These are phyloP conservation scores for Clavaria fumosa DNA, from an alignment of 768 basidiomycete genomes.

Conservation along the genomic window DNA sequence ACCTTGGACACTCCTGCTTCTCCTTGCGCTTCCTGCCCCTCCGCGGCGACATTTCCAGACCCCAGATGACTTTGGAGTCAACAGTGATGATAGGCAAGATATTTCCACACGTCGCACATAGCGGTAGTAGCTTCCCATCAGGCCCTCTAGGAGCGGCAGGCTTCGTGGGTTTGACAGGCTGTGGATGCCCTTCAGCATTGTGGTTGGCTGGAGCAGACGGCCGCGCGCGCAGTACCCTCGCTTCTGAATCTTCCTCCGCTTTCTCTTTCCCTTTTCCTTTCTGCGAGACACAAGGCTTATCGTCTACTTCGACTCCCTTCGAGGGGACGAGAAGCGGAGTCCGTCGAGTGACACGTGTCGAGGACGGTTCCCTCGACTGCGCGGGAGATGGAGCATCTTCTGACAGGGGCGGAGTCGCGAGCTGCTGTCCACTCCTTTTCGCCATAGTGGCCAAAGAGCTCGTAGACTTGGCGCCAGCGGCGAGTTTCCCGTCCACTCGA, in stretches of 20 bases:
- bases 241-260: constrained; percentile 37
- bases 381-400: constrained; percentile 26
- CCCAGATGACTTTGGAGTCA: constrained; percentile 64
- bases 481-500: no score
- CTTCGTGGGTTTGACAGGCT: constrained; percentile 22
- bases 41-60: constrained; percentile 29
- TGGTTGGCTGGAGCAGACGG: constrained; percentile 23
- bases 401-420: constrained; percentile 33
- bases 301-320: constrained; percentile 1
- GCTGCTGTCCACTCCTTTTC: constrained; percentile 18
- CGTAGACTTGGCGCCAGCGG: no score
- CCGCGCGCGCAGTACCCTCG: constrained; percentile 35
- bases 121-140: constrained; percentile 54
- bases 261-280: constrained; percentile 25
- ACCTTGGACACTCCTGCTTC: constrained; percentile 67
- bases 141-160: constrained; percentile 32
- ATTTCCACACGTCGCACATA: constrained; percentile 56
- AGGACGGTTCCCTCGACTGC: constrained; percentile 16
- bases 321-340: constrained; percentile 5
- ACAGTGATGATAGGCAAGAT: constrained; percentile 64
- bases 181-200: no score
- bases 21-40: constrained; percentile 41
- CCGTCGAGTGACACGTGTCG: constrained; percentile 15
- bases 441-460: no score
- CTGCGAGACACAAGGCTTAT: constrained; percentile 4